Evolutionary conservation across 2,329 filamentous ascomycete genomes (phyloP).

Genomic region (Nemania sp.): DNA sequence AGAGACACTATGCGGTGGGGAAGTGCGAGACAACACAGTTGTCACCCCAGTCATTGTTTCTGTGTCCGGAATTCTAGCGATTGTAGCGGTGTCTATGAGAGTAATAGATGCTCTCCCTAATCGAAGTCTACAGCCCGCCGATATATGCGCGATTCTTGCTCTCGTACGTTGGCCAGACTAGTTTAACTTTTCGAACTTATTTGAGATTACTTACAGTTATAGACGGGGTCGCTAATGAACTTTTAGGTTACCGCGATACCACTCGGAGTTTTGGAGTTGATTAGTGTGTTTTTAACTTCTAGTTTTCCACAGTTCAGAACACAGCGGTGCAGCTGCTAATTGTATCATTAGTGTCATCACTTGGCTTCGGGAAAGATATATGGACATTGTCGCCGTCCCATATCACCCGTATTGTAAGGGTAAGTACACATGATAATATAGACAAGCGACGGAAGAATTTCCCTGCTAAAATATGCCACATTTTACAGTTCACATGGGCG

Average conservation of each 20-base stretch:
- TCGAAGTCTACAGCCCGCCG: constrained; percentile 17
- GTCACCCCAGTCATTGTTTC: constrained; percentile 22
- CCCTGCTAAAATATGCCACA: constrained; percentile 5
- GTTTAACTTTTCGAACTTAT: too few relatives aligned
- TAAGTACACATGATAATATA: constrained; percentile 19
- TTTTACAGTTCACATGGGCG: constrained; percentile 31
- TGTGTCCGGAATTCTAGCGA: constrained; percentile 28
- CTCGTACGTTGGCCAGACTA: constrained; percentile 27
- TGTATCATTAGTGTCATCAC: constrained; percentile 22
- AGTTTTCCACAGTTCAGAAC: not conserved
- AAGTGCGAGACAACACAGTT: constrained; percentile 29
- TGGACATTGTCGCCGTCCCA: constrained; percentile 28
- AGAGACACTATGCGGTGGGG: constrained; percentile 29
- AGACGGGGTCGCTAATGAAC: constrained; percentile 23
- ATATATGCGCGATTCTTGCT: constrained; percentile 25
- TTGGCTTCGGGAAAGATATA: constrained; percentile 35
- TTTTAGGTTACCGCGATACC: constrained; percentile 6
- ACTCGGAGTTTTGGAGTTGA: constrained; percentile 22
- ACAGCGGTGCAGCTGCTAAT: constrained; percentile 19
- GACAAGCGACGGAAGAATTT: not conserved
- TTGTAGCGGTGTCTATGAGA: constrained; percentile 19
- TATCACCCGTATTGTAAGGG: constrained; percentile 33
- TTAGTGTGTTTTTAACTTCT: constrained; percentile 19
- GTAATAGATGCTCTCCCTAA: constrained; percentile 23
- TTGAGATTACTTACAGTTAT: too few relatives aligned